A percentile compares a stretch with the other conserved stretches of the same genome.
These are phyloP conservation scores for Ailanthus altissimus DNA, from an alignment of 345 rosid genomes.

Conservation along the genomic window DNA sequence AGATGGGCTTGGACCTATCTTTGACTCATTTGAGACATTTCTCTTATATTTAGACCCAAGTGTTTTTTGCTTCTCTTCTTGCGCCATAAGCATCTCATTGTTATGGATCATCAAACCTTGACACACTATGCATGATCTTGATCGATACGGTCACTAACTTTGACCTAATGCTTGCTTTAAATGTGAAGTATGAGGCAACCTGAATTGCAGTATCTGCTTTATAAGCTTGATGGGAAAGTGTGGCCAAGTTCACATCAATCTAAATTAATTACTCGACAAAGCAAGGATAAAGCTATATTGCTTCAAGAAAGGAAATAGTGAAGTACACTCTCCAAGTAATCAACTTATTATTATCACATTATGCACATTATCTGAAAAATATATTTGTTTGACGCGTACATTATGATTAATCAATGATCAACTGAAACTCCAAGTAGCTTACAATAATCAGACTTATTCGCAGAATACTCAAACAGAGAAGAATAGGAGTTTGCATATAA, in stretches of 20 bases:
- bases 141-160: not conserved
- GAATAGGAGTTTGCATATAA: not conserved
- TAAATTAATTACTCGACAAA: not conserved
- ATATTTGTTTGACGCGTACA: not conserved
- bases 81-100: not conserved
- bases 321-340: too few relatives aligned
- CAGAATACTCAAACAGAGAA: not conserved
- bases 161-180: not conserved
- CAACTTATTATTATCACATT: not conserved
- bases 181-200: not conserved
- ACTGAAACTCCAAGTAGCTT: not conserved
- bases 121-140: not conserved
- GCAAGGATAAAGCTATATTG: not conserved
- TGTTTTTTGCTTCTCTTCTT: not conserved
- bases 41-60: not conserved
- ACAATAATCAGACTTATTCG: too few relatives aligned
- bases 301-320: not conserved
- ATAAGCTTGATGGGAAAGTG: not conserved
- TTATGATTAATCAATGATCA: not conserved
- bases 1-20: not conserved
- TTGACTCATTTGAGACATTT: not conserved
- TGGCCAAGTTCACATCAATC: not conserved
- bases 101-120: too few relatives aligned
- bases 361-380: not conserved
- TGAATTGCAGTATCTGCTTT: too few relatives aligned